Conservation (phyloP, 169 alveolate genomes). For the Plasmodium blacklocki region DNA sequence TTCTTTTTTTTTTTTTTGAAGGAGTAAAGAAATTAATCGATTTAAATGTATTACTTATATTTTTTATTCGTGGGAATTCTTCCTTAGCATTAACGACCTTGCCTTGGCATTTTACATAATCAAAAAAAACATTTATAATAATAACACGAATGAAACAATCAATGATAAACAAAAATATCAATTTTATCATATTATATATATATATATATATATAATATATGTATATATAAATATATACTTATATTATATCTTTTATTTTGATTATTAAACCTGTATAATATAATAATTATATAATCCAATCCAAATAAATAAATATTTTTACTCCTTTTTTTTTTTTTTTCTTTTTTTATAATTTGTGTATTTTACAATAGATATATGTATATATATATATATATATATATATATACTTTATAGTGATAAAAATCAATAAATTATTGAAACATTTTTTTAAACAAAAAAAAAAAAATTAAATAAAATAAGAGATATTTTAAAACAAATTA, state of each 20-base stretch:
- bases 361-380: no score
- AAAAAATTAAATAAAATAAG: no score
- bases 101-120: constrained; percentile 38
- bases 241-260: constrained; percentile 4
- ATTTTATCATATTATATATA: constrained; percentile 59
- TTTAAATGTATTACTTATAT: constrained; percentile 1
- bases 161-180: constrained; percentile 25
- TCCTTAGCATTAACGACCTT: constrained; percentile 9
- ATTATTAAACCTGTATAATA: not conserved
- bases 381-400: no score
- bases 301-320: not conserved
- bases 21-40: not conserved
- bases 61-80: constrained; percentile 10
- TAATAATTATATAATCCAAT: not conserved
- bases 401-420: no score
- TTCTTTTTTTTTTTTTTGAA: constrained; percentile 15
- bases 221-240: not conserved
- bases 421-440: no score
- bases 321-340: not conserved
- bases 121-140: constrained; percentile 25
- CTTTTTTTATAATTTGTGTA: not conserved
- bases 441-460: no score
- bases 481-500: no score
- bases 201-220: not conserved
- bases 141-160: constrained; percentile 44